Base-by-base conservation (phyloP, 2,329 filamentous ascomycete genomes). In the Pestalotiopsis sp. region DNA sequence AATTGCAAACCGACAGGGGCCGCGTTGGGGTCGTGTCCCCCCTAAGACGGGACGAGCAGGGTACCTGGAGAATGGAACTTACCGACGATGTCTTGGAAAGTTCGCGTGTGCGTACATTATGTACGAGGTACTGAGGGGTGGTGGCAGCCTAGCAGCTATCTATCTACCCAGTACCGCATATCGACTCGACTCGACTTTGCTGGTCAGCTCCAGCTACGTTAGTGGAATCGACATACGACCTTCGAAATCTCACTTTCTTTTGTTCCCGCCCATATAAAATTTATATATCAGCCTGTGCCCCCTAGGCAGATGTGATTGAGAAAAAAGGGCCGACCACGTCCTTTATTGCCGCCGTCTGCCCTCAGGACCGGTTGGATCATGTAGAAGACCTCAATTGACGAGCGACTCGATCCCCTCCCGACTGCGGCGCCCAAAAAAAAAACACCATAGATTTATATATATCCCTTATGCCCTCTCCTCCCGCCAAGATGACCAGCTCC, bases 401-500 rank as follows among this genome's bases (percentile, higher is more conserved):
- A n/a, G 17, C 56, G 23, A 25, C 12, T 25, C 23, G 56, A n/a
- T 20, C 56, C 56, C 31, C 31, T 36, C 31, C 31, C 31, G 31
- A 36, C 31, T 36, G 31, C 6, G 31, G 31, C 31, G 31, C 31
- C 31, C 31, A 36, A 27, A 27, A 27, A 27, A 23, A 25, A 25
- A 3, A 27, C 27, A 27, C 27, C 27, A 27, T 27, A 27, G 27
- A 27, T 49, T 20, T 4, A 52, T 9, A 52, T 9, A 52, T 11
- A n/a, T n/a, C 4, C 17, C 17, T 20, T 5, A 62, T 62, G 59
- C 59, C 23, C 64, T 58, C 31, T 58, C 41, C 45, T 39, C 71
- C 71, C 67, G 71, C 72, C 67, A 68, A 69, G 64, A 84, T 84
- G 82, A 81, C 79, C 71, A 72, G 77, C 59, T 77, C 82, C 61